Conservation (phyloP, 345 rosid species). For the Kandelia obovata region DNA sequence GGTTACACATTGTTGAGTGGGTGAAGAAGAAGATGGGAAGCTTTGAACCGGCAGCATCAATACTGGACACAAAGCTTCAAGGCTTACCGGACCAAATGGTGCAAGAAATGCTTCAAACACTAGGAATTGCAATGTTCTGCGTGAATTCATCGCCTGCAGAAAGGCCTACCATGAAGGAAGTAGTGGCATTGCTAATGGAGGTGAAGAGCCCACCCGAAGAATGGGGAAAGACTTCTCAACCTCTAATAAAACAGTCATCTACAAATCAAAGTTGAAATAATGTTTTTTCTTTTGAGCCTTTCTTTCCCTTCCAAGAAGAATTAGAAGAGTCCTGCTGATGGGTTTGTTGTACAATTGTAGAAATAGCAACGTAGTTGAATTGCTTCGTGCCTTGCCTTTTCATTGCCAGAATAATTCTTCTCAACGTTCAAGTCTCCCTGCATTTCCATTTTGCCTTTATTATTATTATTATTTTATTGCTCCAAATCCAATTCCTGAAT, state of each 20-base stretch:
- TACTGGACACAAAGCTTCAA: constrained; percentile 76
- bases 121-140: constrained; percentile 92
- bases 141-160: constrained; percentile 84
- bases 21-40: constrained; percentile 98
- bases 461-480: neutral
- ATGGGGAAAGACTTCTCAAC: constrained; percentile 88
- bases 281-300: neutral
- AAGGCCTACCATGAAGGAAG: constrained; percentile 94
- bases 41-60: constrained; percentile 69
- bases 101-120: constrained; percentile 93
- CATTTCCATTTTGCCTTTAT: constrained; percentile 2
- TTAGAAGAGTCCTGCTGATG: constrained; percentile 13
- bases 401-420: neutral
- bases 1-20: constrained; percentile 92
- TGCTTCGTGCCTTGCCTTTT: constrained; percentile 11
- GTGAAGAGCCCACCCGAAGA: constrained; percentile 88
- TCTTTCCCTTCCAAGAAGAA: constrained; percentile 6
- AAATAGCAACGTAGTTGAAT: constrained; percentile 34
- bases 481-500: constrained; percentile 6
- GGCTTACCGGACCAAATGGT: constrained; percentile 84
- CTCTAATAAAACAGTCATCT: constrained; percentile 73
- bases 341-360: constrained; percentile 55
- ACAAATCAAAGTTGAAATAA: constrained; percentile 42
- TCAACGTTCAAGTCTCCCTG: neutral
- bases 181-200: constrained; percentile 79